These are phyloP conservation scores for Emergomyces orientalis DNA, from an alignment of 2,329 filamentous ascomycete species.

Conservation along the genomic window DNA sequence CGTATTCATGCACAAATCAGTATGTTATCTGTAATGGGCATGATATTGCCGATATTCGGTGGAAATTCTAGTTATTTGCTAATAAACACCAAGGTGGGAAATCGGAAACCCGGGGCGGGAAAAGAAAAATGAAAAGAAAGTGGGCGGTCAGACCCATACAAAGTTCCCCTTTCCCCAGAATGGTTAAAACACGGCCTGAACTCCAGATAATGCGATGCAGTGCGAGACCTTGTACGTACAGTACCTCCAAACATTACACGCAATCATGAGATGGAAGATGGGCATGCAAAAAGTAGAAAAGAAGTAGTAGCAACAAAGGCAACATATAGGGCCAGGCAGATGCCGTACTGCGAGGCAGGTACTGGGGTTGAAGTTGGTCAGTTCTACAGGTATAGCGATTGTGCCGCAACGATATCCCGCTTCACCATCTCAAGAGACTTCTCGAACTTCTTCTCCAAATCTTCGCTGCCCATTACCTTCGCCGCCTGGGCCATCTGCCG, in stretches of 20 bases:
- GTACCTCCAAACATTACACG: background rate
- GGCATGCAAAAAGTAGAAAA: background rate
- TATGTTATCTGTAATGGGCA: background rate
- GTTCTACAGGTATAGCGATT: slow-evolving; percentile 75
- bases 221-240: background rate
- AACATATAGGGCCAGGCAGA: background rate
- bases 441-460: slow-evolving; percentile 87
- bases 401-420: slow-evolving; percentile 88
- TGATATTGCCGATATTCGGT: background rate
- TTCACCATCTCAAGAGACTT: slow-evolving; percentile 73
- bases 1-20: background rate
- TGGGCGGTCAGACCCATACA: background rate
- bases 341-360: background rate
- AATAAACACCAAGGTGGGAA: background rate
- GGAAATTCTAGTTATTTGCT: background rate
- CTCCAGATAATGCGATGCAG: background rate
- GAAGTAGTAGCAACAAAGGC: background rate
- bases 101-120: background rate
- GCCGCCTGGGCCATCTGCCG: slow-evolving; percentile 91
- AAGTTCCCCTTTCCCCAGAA: background rate
- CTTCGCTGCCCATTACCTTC: slow-evolving; percentile 97
- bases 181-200: background rate
- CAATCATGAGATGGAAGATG: background rate
- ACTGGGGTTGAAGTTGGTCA: background rate
- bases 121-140: background rate